Conservation (phyloP, 768 basidiomycete genomes). For the Termitomyces sp. region DNA sequence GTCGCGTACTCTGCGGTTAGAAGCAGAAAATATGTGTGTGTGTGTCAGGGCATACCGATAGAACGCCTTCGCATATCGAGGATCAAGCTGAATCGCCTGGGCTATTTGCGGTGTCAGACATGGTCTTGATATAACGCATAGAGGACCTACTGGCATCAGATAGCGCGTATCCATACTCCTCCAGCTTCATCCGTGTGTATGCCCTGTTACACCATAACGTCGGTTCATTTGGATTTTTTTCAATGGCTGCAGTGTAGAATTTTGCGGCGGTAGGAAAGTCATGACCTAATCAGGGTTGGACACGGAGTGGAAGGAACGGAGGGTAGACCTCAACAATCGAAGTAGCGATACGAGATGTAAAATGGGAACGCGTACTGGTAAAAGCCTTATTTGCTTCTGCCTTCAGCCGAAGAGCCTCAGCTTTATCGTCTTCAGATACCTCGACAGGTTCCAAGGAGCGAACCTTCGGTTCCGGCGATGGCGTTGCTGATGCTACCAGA, state of each 20-base stretch:
- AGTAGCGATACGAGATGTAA: neutral
- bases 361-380: slow-evolving; percentile 37
- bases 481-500: slow-evolving; percentile 42
- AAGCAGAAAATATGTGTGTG: neutral
- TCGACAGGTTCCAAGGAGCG: slow-evolving; percentile 37
- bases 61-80: slow-evolving; percentile 86
- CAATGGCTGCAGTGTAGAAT: slow-evolving; percentile 81
- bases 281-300: slow-evolving; percentile 38
- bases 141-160: slow-evolving; percentile 73
- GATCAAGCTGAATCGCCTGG: slow-evolving; percentile 83
- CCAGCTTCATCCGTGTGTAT: slow-evolving; percentile 85
- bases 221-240: slow-evolving; percentile 81
- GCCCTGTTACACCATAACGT: slow-evolving; percentile 95
- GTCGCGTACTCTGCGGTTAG: neutral
- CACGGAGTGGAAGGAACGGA: neutral
- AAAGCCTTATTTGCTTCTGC: slow-evolving; percentile 88
- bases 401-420: slow-evolving; percentile 69
- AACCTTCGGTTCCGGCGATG: slow-evolving; percentile 53
- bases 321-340: neutral
- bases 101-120: slow-evolving; percentile 34
- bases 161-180: slow-evolving; percentile 91
- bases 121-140: neutral
- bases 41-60: slow-evolving; percentile 54
- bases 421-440: slow-evolving; percentile 67
- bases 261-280: slow-evolving; percentile 72